phyloP scores from a whole-genome alignment of 2,329 filamentous ascomycete genomes.

The Pseudogymnoascus sp. region DNA sequence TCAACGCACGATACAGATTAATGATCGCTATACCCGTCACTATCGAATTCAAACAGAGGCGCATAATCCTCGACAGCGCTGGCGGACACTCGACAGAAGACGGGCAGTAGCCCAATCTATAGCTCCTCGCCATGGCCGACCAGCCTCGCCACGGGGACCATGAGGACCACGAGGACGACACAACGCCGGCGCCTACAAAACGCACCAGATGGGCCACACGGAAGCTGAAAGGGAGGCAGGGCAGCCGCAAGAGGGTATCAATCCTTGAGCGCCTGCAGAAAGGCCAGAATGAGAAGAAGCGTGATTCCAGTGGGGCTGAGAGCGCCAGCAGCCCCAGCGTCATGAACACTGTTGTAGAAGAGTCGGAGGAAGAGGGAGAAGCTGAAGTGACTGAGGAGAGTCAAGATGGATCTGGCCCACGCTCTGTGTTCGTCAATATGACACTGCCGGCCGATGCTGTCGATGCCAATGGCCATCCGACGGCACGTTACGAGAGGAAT shows the following conservation, averaged over 20 bases:
- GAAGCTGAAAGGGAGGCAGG: conserved; percentile 68
- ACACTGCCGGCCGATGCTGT: conserved; percentile 67
- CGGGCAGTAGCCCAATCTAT: conserved; percentile 5
- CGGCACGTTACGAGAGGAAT: conserved; percentile 70
- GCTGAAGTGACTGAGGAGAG: conserved; percentile 32
- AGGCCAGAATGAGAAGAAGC: conserved; percentile 63
- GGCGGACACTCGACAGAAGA: conserved; percentile 3
- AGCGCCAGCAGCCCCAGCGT: conserved; percentile 20
- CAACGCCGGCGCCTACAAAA: conserved; percentile 56
- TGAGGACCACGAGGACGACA: conserved; percentile 25
- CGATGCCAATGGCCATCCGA: conserved; percentile 74
- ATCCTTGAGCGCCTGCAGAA: conserved; percentile 71
- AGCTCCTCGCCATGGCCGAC: conserved; percentile 24
- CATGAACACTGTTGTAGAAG: conserved; percentile 7
- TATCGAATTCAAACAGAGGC: neutral
- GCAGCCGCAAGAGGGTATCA: conserved; percentile 70
- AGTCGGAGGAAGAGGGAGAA: conserved; percentile 17
- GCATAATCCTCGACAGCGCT: conserved; percentile 5
- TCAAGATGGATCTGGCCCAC: conserved; percentile 31
- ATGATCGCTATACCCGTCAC: conserved; percentile 4
- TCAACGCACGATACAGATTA: neutral
- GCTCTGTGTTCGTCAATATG: conserved; percentile 78
- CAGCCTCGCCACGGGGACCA: conserved; percentile 15
- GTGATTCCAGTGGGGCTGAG: conserved; percentile 37
- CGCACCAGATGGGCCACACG: conserved; percentile 96